Base-by-base conservation (phyloP, 2,329 filamentous ascomycete genomes). In the Paecilomyces formosus region DNA sequence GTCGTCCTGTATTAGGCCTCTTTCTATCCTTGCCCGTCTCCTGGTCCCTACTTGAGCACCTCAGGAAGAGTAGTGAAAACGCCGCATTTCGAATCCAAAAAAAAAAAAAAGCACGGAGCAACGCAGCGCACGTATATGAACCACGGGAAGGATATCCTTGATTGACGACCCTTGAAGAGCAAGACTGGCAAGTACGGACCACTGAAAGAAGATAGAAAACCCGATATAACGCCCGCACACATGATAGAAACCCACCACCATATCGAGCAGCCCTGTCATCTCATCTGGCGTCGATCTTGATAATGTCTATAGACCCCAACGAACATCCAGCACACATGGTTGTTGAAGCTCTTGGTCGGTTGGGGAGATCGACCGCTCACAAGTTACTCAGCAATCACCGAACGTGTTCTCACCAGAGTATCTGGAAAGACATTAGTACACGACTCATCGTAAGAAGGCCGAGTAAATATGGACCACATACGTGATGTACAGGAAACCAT, bases 321-420 rank as follows among this genome's bases (percentile, higher is more conserved):
- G 28, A 35, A 35, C 31, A 31, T 52, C 50, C 21, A 13, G 50
- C 26, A 52, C 21, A 55, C 31, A 35, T 39, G 35, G 35, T 45
- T 8, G 39, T 45, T 18, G 22, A 55, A 49, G 30, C 13, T 26
- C 12, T 22, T 30, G 22, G 33, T 35, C 22, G 54, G 54, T 24
- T 21, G 22, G 22, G 30, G 22, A 12, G 18, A 45, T 39, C n/a
- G n/a, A 45, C 28, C 22, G 30, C 15, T 28, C 22, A 22, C 39
- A 21, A 56, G 13, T n/a, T 18, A 57, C 57, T 60, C 61, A 71
- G 45, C 64, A 63, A 61, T 74, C 72, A 72, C 94, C 94, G 73
- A 99, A 99, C 57, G 94, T 99, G 84, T 97, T 99, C 86, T 97
- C 94, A 79, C 94, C 94, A 55, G 93, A 97, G 84, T 96, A 96